Evolutionary conservation across 345 rosid genomes (phyloP).

Genomic region (Populus pruinosa): DNA sequence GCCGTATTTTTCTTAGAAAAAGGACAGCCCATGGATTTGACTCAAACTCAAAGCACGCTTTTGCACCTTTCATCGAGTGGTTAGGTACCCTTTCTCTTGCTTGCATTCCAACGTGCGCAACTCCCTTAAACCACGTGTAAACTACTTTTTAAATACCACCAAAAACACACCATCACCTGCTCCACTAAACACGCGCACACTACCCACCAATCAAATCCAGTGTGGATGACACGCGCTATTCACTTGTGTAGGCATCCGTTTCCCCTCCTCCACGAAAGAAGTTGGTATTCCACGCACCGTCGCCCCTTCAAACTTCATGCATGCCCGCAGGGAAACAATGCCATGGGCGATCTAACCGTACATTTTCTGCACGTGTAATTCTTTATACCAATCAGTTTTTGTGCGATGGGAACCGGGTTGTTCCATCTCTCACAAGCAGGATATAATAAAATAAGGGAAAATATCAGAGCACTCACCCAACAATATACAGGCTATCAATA

Average conservation of each 20-base stretch:
- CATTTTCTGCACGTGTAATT: background rate
- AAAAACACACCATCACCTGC: no score
- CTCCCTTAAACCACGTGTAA: background rate
- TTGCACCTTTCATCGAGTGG: background rate
- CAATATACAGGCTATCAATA: no score
- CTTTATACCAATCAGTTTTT: background rate
- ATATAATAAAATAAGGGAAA: no score
- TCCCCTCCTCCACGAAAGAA: background rate
- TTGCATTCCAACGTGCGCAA: background rate
- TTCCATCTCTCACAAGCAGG: no score
- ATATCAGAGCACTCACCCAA: no score
- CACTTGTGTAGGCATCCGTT: background rate
- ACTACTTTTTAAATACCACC: background rate
- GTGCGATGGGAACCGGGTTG: background rate
- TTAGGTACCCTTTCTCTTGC: background rate
- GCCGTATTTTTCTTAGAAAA: background rate
- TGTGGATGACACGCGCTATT: background rate
- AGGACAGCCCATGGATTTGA: background rate
- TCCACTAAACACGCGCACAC: no score
- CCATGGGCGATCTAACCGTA: background rate
- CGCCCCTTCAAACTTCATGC: background rate
- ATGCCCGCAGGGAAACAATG: background rate
- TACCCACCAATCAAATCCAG: background rate
- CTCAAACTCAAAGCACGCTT: no score
- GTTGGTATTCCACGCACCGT: background rate